Conservation (phyloP, 768 basidiomycete species). For the Daedalea quercina region DNA sequence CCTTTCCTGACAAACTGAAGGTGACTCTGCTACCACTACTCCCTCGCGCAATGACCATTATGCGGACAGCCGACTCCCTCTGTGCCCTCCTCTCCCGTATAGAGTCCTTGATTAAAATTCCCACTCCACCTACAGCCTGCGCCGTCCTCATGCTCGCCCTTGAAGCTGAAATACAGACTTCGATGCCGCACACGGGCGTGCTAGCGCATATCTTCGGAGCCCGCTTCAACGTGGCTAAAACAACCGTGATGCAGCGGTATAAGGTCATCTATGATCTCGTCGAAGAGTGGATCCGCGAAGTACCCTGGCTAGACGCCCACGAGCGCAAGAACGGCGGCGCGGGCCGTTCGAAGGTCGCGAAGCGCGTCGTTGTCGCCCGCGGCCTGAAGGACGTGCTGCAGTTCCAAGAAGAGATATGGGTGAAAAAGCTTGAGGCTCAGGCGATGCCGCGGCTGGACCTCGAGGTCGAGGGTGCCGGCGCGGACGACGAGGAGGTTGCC, state of each 20-base stretch:
- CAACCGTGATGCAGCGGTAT: slow-evolving; percentile 63
- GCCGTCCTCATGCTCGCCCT: slow-evolving; percentile 64
- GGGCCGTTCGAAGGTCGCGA: slow-evolving; percentile 54
- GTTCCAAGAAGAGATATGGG: slow-evolving; percentile 60
- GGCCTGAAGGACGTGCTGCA: slow-evolving; percentile 64
- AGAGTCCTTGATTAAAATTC: slow-evolving; percentile 29
- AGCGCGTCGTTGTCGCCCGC: slow-evolving; percentile 58
- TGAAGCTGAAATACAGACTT: slow-evolving; percentile 55
- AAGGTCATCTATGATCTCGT: slow-evolving; percentile 56
- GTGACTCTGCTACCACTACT: slow-evolving; percentile 15
- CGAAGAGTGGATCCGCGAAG: slow-evolving; percentile 49
- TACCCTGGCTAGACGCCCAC: slow-evolving; percentile 71
- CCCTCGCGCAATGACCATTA: slow-evolving; percentile 11
- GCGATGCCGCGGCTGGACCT: slow-evolving; percentile 32
- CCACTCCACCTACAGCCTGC: slow-evolving; percentile 49
- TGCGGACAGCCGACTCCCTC: slow-evolving; percentile 16
- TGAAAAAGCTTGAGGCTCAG: slow-evolving; percentile 29
- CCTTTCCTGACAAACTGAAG: slow-evolving; percentile 15
- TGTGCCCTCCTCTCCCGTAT: slow-evolving; percentile 17
- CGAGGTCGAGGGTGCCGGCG: slow-evolving; percentile 27
- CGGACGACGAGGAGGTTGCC: slow-evolving; percentile 16
- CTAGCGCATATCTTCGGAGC: slow-evolving; percentile 51
- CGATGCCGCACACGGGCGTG: slow-evolving; percentile 47
- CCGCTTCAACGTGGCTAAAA: slow-evolving; percentile 42
- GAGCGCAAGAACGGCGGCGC: slow-evolving; percentile 28